These are phyloP conservation scores for Arthrobotrys sphaeroides DNA, from an alignment of 2,329 filamentous ascomycete genomes.

Conservation along the genomic window DNA sequence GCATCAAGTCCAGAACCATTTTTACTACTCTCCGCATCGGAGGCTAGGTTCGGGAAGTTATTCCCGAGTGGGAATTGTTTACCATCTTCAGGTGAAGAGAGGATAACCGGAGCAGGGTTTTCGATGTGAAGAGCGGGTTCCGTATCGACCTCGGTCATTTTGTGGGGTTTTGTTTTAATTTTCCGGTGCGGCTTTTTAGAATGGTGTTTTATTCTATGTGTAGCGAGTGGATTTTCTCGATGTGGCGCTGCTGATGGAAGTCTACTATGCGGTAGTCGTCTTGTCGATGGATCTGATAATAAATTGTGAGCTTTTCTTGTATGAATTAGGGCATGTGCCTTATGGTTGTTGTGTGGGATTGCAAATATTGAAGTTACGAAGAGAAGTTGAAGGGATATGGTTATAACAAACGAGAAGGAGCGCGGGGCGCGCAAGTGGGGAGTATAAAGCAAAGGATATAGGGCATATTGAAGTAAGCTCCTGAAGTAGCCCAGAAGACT, in stretches of 20 bases:
- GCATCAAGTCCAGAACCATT: neutral
- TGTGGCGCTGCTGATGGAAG: neutral
- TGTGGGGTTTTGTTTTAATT: neutral
- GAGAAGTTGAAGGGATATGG: conserved; percentile 14
- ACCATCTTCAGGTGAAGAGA: conserved; percentile 37
- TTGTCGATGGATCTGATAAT: neutral
- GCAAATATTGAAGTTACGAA: conserved; percentile 15
- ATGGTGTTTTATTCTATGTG: neutral
- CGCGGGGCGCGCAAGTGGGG: neutral
- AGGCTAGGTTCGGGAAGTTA: neutral
- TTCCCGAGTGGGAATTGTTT: conserved; percentile 35
- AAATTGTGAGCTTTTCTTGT: conserved; percentile 13
- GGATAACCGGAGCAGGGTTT: conserved; percentile 31
- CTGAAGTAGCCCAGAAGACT: neutral
- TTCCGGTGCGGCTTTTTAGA: neutral
- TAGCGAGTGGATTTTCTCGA: neutral
- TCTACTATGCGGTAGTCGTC: neutral
- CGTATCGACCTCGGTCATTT: conserved; percentile 23
- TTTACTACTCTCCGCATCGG: neutral
- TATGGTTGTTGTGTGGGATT: conserved; percentile 8
- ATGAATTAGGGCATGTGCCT: conserved; percentile 6
- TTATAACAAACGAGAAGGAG: neutral
- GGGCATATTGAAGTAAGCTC: neutral
- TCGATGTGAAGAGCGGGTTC: conserved; percentile 22
- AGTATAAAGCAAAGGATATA: neutral